These are phyloP conservation scores for Tulasnella sp. DNA, from an alignment of 768 basidiomycete genomes.

Conservation along the genomic window DNA sequence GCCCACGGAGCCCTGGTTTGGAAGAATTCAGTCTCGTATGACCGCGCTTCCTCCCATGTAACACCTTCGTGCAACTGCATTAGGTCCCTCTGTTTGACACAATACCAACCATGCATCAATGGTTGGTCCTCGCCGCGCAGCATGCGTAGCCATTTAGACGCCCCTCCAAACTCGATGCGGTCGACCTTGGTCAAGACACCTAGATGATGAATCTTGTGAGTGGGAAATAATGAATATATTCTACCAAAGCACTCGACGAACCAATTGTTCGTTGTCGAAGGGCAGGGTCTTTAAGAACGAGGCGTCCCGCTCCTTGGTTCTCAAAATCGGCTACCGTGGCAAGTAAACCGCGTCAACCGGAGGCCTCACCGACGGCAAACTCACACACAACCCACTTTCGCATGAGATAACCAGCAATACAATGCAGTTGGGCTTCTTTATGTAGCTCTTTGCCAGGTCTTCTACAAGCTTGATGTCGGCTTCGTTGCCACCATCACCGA, in stretches of 20 bases:
- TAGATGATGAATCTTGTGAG: constrained; percentile 39
- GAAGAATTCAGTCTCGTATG: constrained; percentile 62
- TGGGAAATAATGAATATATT: neutral
- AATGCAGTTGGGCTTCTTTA: constrained; percentile 24
- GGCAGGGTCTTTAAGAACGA: constrained; percentile 64
- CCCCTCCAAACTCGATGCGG: constrained; percentile 61
- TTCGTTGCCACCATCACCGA: constrained; percentile 29
- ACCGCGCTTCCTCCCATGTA: constrained; percentile 64
- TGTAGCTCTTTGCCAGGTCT: constrained; percentile 31
- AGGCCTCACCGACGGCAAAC: neutral
- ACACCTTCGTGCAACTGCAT: constrained; percentile 55
- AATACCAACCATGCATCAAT: constrained; percentile 62
- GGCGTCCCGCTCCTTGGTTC: constrained; percentile 72
- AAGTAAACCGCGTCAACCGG: constrained; percentile 39
- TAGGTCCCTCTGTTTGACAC: constrained; percentile 60
- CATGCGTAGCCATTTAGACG: constrained; percentile 55
- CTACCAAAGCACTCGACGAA: constrained; percentile 41
- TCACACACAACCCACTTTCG: constrained; percentile 30
- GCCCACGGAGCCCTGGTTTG: constrained; percentile 33
- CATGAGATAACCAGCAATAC: constrained; percentile 35
- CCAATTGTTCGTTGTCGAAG: constrained; percentile 71
- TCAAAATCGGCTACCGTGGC: constrained; percentile 67
- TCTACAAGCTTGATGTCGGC: constrained; percentile 32
- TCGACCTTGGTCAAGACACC: constrained; percentile 79
- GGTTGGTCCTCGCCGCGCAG: constrained; percentile 42